Evolutionary conservation across 352 stramenopile species (phyloP), one percentile per base, ranked within the genome.

Genomic region (Phytopythium delawarense): DNA sequence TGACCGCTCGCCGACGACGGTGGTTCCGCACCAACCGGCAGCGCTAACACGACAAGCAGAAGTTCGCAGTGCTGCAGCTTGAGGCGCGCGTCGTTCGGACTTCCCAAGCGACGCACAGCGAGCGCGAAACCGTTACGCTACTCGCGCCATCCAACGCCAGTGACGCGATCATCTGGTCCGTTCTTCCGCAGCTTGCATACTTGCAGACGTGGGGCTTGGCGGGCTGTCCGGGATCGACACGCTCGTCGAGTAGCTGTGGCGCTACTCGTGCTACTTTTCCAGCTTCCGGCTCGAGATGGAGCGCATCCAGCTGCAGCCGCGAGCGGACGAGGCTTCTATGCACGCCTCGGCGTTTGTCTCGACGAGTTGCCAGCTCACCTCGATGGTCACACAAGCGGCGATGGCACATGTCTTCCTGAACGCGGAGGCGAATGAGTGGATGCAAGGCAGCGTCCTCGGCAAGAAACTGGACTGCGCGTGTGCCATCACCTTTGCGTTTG

Each of bases 1-100:
- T 8, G 23, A 12, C 4, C 21, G 20, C 2, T n/a, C 21, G 21
- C 6, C 46, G 46, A 34, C 46, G 72, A 9, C 63, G 81, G 21
- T 72, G 81, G 30, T 84, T 72, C 56, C 72, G 75, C 30, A 59
- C 39, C 1, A 84, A 84, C 62, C 72, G 81, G 53, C 70, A 71
- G 54, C 67, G 72, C 5, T 84, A 84, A 53, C 67, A 72, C 44
- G 68, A 69, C 57, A 82, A 79, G 34, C 71, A 79, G 30, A 59
- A 53, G 0, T 50, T 67, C 9, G 44, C 58, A 18, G 37, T 35
- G 13, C 62, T 70, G 15, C 52, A 60, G 0, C 56, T 79, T 4
- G 71, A 77, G 42, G 28, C 58, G 7, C 51, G 30, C 15, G 74
- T 78, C 21, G 32, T 16, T 5, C 51, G 20, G 7, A 18, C 21